Evolutionary conservation across 495 filamentous ascomycete species (phyloP), one percentile per base, ranked within the genome.

Genomic region (Penicillium maclennaniae): DNA sequence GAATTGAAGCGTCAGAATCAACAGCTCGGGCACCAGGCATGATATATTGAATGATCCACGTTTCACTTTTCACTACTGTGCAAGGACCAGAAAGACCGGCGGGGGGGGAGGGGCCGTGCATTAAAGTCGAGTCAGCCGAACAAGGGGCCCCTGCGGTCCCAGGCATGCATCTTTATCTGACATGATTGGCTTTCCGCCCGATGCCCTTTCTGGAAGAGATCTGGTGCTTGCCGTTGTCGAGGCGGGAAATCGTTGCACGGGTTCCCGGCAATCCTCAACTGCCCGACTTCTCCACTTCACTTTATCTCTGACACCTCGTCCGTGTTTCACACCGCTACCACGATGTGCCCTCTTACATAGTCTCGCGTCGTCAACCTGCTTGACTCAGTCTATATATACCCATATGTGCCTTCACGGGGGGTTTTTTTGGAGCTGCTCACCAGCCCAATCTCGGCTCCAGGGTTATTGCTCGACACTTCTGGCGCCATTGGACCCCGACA

Each of bases 111-210:
- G 53, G 45, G 49, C 45, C 50, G 37, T 43, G 46, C 51, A 50
- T 58, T 51, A 54, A 54, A 53, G 23, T 23, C 23, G 5, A 23
- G 55, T 53, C 46, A 49, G 42, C 43, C 28, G 25, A 51, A 25
- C 37, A 47, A 45, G 53, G 46, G 47, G 20, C 31, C 6, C 23
- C 45, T 27, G 20, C 49, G 53, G 20, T n/a, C 23, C 27, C 41
- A 25, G 39, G 49, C n/a, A n/a, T n/a, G n/a, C n/a, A n/a, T n/a
- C n/a, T n/a, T 17, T 12, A 17, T 7, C 16, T 16, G 19, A 2
- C 20, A 9, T 36, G 3, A 50, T 43, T 50, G 48, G 37, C 26
- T 10, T 15, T 15, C 4, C 5, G 7, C 23, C 23, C 5, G n/a
- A n/a, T n/a, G n/a, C 23, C 16, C 15, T 15, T 51, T 37, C 34